Evolutionary conservation across 805 yeast species (phyloP).

Genomic region (Zygotorulaspora danielsina): DNA sequence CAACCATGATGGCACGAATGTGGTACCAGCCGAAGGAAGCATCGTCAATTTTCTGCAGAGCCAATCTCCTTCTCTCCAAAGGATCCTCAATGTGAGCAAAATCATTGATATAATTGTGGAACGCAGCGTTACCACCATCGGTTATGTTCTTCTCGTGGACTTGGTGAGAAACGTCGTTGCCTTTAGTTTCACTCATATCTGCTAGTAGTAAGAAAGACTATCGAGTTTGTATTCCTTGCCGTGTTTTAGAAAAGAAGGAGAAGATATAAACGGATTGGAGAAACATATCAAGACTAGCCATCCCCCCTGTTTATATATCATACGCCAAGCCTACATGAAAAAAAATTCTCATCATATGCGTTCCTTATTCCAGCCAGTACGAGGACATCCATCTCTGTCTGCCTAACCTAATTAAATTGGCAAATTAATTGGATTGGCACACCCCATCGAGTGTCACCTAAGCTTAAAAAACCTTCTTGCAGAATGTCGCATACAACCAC

Average conservation of each 20-base stretch:
- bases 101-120: conserved; percentile 76
- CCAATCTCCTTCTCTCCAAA: conserved; percentile 79
- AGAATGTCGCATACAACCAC: not conserved
- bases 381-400: not conserved
- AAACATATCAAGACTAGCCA: not conserved
- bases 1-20: conserved; percentile 73
- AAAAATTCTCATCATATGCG: not conserved
- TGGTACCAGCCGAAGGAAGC: conserved; percentile 81
- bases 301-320: not conserved
- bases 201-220: no score
- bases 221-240: no score
- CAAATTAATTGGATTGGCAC: conserved; percentile 1
- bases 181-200: conserved; percentile 7
- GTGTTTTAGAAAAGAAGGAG: no score
- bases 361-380: not conserved
- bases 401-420: not conserved
- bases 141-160: conserved; percentile 37
- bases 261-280: no score
- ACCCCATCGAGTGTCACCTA: not conserved
- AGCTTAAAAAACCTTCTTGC: not conserved
- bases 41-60: conserved; percentile 77
- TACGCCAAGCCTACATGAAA: not conserved
- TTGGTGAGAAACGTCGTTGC: conserved; percentile 7
- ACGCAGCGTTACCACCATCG: conserved; percentile 79
- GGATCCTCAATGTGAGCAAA: conserved; percentile 82